Evolutionary conservation across 2,329 filamentous ascomycete species (phyloP).

Genomic region (Fusarium equiseti): DNA sequence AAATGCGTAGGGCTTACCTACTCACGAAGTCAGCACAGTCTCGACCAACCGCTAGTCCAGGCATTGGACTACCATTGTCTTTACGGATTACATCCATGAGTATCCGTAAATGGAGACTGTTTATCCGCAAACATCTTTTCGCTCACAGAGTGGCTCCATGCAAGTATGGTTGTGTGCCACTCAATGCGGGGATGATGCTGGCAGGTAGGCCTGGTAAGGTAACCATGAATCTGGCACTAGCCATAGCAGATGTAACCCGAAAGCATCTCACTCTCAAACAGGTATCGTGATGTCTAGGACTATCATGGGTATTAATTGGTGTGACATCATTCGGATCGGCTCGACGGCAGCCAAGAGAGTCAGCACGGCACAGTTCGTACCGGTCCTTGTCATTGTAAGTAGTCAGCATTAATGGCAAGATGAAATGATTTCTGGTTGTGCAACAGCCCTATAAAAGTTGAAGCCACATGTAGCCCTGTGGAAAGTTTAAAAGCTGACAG

Average conservation of each 20-base stretch:
- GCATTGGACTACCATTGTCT: background rate
- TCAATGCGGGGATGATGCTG: background rate
- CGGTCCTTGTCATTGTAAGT: background rate
- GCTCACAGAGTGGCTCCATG: background rate
- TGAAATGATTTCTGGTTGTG: background rate
- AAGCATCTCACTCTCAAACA: background rate
- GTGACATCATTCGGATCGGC: background rate
- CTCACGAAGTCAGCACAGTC: background rate
- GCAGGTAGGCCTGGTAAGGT: background rate
- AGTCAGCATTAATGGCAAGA: background rate
- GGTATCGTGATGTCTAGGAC: background rate
- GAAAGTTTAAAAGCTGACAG: background rate
- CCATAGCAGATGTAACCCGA: background rate
- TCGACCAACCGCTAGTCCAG: background rate
- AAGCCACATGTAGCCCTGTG: background rate
- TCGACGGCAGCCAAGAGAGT: background rate
- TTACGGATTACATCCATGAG: background rate
- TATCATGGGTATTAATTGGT: background rate
- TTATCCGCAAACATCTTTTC: background rate
- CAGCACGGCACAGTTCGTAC: background rate
- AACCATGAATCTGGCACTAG: background rate
- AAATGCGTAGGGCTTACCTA: background rate
- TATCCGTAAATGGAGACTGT: background rate
- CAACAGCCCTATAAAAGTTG: background rate
- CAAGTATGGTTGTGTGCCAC: background rate